Conservation (phyloP, 495 filamentous ascomycete species). For the Podospora conica region DNA sequence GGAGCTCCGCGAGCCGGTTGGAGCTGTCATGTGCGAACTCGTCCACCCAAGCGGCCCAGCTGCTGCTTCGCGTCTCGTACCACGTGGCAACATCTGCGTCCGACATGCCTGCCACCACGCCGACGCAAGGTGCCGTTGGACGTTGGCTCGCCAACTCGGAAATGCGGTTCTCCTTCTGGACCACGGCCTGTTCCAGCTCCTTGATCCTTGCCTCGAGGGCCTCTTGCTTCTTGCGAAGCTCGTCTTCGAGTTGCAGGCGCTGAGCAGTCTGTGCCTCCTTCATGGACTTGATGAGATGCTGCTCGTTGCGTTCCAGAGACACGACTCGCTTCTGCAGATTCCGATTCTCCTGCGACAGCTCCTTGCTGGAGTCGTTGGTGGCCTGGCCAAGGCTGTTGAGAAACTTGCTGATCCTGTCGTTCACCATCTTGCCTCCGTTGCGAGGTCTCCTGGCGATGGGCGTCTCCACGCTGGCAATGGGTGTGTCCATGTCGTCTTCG, state of each 20-base stretch:
- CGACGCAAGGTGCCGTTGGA: neutral
- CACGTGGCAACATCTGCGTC: conserved; percentile 6
- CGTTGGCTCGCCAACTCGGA: neutral
- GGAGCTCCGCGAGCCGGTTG: neutral
- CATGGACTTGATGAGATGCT: conserved; percentile 3
- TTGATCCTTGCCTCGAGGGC: conserved; percentile 10
- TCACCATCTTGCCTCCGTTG: neutral
- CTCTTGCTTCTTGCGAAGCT: conserved; percentile 3
- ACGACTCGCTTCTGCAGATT: conserved; percentile 16
- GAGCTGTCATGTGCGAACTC: conserved; percentile 6
- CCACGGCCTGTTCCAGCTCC: neutral
- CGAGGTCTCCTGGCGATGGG: neutral
- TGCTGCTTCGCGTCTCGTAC: conserved; percentile 6
- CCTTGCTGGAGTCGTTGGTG: neutral
- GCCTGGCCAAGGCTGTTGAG: neutral
- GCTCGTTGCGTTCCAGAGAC: conserved; percentile 14
- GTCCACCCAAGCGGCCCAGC: neutral
- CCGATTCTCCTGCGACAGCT: conserved; percentile 13
- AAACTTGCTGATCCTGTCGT: neutral
- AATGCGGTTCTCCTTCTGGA: neutral
- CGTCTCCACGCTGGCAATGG: neutral
- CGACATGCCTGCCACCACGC: neutral
- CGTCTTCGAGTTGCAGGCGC: conserved; percentile 1
- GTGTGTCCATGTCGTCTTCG: neutral
- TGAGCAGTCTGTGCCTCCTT: conserved; percentile 10